Evolutionary conservation across 1,284 basidiomycete species (phyloP), one percentile per base, ranked within the genome.

Genomic region (Pisolithus thermaeus): DNA sequence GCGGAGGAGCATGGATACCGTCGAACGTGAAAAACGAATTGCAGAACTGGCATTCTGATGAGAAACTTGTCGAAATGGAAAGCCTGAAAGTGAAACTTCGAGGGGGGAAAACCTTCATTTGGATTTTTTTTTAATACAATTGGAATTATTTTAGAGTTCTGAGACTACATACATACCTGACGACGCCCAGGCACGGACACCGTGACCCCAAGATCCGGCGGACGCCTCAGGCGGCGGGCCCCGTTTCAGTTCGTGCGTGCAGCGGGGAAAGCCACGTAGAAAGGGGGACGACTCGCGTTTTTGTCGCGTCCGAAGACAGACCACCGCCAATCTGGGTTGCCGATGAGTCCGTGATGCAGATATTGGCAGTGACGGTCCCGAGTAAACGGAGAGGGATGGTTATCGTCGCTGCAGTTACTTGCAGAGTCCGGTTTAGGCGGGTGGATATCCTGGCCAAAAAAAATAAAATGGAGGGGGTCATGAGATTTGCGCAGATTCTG

Each of bases 111-210:
- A 22, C 39, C 42, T 25, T 25, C 18, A 43, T 43, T 43, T 43
- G 27, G 42, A 27, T 27, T 27, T 27, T 27, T 25, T 25, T 25
- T 25, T 25, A 25, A 4, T 30, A 52, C 48, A 52, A 52, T 50
- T 40, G 43, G 35, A 36, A 14, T 44, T 47, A 54, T 49, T 49
- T 45, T 57, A 54, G 52, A 57, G 56, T 57, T 57, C 55, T 56
- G 52, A 39, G 7, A 25, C 16, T n/a, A 41, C 38, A 37, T 32
- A 51, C 20, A 51, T 30, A 30, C 55, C 20, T 57, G 50, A 55
- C 63, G 49, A 64, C 65, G 32, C 12, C 12, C 63, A 66, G 64
- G 63, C 61, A 67, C 63, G 51, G 5, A 52, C 44, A 43, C 51
- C 40, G 46, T 53, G 44, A 18, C 20, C 20, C 22, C 23, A 27